A percentile compares a stretch with the other conserved stretches of the same genome.
phyloP scores from a whole-genome alignment of 306 rosid species.

The Begonia masoniana region DNA sequence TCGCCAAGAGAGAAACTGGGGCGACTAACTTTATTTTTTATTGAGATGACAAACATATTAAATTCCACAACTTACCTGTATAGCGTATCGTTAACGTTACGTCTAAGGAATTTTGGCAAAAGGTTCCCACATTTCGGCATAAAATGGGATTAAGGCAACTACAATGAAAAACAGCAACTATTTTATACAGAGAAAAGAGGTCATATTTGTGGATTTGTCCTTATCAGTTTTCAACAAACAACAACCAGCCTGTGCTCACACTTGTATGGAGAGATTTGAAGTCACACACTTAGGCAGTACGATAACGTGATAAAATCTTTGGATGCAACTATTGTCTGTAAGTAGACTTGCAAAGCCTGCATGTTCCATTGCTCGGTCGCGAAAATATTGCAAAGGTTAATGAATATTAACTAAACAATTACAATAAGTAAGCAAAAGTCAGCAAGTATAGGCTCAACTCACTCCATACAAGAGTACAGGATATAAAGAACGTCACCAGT shows the following conservation, averaged over 20 bases:
- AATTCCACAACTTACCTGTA: conserved; percentile 54
- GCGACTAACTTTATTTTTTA: too few species aligned
- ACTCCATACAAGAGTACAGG: conserved; percentile 87
- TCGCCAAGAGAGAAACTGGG: too few species aligned
- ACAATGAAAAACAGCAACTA: conserved; percentile 24
- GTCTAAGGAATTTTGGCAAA: conserved; percentile 94
- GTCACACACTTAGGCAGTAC: conserved; percentile 69
- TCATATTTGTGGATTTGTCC: neutral
- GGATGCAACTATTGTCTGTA: conserved; percentile 52
- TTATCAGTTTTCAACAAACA: neutral
- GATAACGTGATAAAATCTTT: conserved; percentile 82
- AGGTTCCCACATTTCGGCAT: conserved; percentile 69
- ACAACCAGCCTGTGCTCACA: conserved; percentile 30
- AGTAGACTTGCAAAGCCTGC: conserved; percentile 80
- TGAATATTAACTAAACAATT: conserved; percentile 7
- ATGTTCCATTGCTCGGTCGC: conserved; percentile 96
- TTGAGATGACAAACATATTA: neutral
- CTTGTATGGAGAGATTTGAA: conserved; percentile 75
- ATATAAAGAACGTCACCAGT: conserved; percentile 67
- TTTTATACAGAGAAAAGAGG: conserved; percentile 3
- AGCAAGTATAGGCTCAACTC: conserved; percentile 9
- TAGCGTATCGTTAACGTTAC: conserved; percentile 66
- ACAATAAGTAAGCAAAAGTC: neutral
- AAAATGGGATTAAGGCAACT: conserved; percentile 90
- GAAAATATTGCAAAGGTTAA: conserved; percentile 20